Base-by-base conservation (phyloP, 495 filamentous ascomycete species). In the Penicillium paradoxum region DNA sequence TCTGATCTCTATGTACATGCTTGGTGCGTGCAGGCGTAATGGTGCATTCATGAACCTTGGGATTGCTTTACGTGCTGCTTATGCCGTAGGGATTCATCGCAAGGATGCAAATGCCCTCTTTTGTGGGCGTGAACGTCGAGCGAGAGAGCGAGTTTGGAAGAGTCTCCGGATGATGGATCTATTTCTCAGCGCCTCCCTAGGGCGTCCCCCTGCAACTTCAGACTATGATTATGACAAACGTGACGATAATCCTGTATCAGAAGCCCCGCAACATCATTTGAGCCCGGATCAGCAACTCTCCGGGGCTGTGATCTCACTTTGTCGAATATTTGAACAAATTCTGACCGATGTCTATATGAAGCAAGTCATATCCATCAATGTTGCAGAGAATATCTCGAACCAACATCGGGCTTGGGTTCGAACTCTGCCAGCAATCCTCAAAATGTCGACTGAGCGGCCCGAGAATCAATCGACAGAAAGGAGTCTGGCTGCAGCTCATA, bases 281-380 rank as follows among this genome's bases (percentile, higher is more conserved):
- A 54, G 60, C 2, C 51, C 65, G 4, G 65, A 68, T 40, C 63
- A 70, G 30, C 70, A 73, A 38, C 44, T 74, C 21, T 71, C 71
- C 4, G 36, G 51, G 17, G 71, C 70, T 0, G 71, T 74, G 4
- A 62, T 63, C 7, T 67, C 68, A 1, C 49, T 75, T n/a, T 85
- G 80, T 55, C 80, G 78, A 36, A 75, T 85, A 32, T 84, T 90
- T 45, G 85, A 87, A 30, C 71, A 74, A 5, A 85, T 86, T 19
- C 73, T 90, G 15, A 82, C 76, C 21, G 82, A 79, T 38, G 81
- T 89, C 18, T 90, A 88, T 57, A 83, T 85, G 52, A 78, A 81
- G 41, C 76, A 83, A 51, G 88, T 83, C 53, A 81, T 89, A 37
- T 88, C 83, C 7, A 84, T 84, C 27, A 69, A 74, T 18, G 73